phyloP scores from a whole-genome alignment of 1,284 basidiomycete genomes.

The Inonotus hispidus region DNA sequence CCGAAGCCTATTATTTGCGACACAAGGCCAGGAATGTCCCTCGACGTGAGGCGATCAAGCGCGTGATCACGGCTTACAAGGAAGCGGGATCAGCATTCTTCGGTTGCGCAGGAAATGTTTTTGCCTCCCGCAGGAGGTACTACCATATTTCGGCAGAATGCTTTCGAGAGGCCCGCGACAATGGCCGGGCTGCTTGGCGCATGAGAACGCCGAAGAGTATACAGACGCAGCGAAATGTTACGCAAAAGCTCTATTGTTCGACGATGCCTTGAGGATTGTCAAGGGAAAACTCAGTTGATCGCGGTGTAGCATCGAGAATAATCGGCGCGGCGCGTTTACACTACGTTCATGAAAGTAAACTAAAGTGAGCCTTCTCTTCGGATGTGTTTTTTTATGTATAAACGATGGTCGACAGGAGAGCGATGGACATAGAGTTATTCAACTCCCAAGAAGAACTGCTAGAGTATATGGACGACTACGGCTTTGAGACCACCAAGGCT shows the following conservation, averaged over 20 bases:
- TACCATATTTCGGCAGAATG: slow-evolving; percentile 49
- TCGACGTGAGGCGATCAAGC: slow-evolving; percentile 28
- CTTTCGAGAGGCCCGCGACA: slow-evolving; percentile 37
- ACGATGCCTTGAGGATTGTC: slow-evolving; percentile 47
- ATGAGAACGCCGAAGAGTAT: slow-evolving; percentile 39
- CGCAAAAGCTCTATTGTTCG: slow-evolving; percentile 45
- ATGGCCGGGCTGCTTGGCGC: slow-evolving; percentile 42
- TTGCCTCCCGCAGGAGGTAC: slow-evolving; percentile 33
- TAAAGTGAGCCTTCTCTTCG: not conserved
- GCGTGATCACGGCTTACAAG: slow-evolving; percentile 34
- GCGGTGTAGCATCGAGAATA: slow-evolving; percentile 35
- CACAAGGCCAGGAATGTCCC: slow-evolving; percentile 35
- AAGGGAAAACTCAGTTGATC: slow-evolving; percentile 32
- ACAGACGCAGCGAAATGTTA: slow-evolving; percentile 42
- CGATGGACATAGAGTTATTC: slow-evolving; percentile 40
- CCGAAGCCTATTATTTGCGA: slow-evolving; percentile 40
- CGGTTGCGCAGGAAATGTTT: slow-evolving; percentile 28
- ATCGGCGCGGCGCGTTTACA: slow-evolving; percentile 44
- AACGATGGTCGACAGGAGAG: slow-evolving; percentile 34
- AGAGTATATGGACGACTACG: slow-evolving; percentile 52
- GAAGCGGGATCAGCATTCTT: slow-evolving; percentile 46
- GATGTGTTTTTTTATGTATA: not conserved
- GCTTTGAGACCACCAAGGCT: slow-evolving; percentile 48
- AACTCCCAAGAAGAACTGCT: slow-evolving; percentile 45
- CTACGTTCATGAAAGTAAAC: slow-evolving; percentile 36